Conservation (phyloP, 305 asterid species). For the Andrographis paniculata region DNA sequence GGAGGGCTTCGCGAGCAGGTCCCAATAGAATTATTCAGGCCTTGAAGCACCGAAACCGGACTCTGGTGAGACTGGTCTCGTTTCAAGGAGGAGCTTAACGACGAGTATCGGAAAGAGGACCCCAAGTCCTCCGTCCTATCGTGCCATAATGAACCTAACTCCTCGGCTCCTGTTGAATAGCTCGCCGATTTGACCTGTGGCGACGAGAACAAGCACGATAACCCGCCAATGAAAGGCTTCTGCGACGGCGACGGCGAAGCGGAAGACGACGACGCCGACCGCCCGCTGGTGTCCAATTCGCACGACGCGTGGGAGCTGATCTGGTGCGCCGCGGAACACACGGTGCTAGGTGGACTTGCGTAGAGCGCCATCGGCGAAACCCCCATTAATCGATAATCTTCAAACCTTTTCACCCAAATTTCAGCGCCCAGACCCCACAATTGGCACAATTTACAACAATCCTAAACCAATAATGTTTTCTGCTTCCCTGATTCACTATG, state of each 20-base stretch:
- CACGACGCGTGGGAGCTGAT: constrained; percentile 59
- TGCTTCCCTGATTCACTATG: background rate
- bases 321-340: constrained; percentile 76
- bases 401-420: constrained; percentile 12
- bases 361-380: constrained; percentile 70
- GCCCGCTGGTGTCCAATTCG: constrained; percentile 59
- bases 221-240: constrained; percentile 59
- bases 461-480: constrained; percentile 11
- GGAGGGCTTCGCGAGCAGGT: constrained; percentile 55
- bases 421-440: constrained; percentile 6
- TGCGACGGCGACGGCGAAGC: constrained; percentile 46
- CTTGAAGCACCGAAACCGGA: constrained; percentile 87
- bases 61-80: constrained; percentile 77
- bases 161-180: constrained; percentile 48
- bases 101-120: constrained; percentile 48
- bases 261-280: constrained; percentile 54
- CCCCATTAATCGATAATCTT: constrained; percentile 24
- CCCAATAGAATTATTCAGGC: constrained; percentile 46
- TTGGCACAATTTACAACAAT: constrained; percentile 4
- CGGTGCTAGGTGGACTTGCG: constrained; percentile 68
- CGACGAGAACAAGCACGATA: constrained; percentile 66
- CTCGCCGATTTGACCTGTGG: constrained; percentile 49
- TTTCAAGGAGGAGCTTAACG: constrained; percentile 49
- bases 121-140: constrained; percentile 71
- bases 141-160: constrained; percentile 62